Evolutionary conservation across 768 basidiomycete species (phyloP).

Genomic region (Amanita polypyramis): DNA sequence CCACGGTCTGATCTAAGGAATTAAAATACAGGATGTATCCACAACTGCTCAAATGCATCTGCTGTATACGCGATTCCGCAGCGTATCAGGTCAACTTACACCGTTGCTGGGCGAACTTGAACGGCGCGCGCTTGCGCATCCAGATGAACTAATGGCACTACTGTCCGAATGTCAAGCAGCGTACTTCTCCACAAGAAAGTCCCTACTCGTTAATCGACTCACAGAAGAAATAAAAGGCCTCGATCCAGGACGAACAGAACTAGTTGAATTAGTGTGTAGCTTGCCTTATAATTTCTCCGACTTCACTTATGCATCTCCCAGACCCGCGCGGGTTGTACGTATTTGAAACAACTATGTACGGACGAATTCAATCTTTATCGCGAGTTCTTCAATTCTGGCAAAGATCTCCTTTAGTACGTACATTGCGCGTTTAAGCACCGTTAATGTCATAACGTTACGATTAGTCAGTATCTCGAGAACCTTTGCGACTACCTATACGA

Average conservation of each 20-base stretch:
- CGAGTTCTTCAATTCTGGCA: conserved; percentile 81
- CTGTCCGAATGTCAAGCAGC: conserved; percentile 81
- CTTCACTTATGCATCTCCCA: conserved; percentile 18
- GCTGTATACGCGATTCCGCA: conserved; percentile 80
- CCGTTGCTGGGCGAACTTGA: conserved; percentile 84
- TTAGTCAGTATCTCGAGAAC: conserved; percentile 79
- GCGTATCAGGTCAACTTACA: conserved; percentile 57
- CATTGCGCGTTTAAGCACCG: not conserved
- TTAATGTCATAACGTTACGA: not conserved
- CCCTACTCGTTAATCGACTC: conserved; percentile 62
- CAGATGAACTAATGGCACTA: conserved; percentile 75
- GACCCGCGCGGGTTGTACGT: conserved; percentile 89
- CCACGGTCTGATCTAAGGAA: not conserved
- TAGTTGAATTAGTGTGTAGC: conserved; percentile 71
- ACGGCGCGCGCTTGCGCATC: conserved; percentile 60
- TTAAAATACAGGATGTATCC: conserved; percentile 53
- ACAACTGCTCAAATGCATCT: conserved; percentile 74
- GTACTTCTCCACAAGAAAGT: conserved; percentile 68
- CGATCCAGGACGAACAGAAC: conserved; percentile 67
- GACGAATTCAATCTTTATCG: conserved; percentile 85
- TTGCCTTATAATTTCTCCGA: not conserved
- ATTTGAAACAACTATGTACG: conserved; percentile 82
- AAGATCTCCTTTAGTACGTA: conserved; percentile 43
- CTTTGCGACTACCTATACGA: conserved; percentile 94
- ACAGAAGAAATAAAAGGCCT: conserved; percentile 75